A percentile compares a stretch with the other conserved stretches of the same genome.
Evolutionary conservation across 2,329 filamentous ascomycete species (phyloP).

Genomic region (Cadophora sp.): DNA sequence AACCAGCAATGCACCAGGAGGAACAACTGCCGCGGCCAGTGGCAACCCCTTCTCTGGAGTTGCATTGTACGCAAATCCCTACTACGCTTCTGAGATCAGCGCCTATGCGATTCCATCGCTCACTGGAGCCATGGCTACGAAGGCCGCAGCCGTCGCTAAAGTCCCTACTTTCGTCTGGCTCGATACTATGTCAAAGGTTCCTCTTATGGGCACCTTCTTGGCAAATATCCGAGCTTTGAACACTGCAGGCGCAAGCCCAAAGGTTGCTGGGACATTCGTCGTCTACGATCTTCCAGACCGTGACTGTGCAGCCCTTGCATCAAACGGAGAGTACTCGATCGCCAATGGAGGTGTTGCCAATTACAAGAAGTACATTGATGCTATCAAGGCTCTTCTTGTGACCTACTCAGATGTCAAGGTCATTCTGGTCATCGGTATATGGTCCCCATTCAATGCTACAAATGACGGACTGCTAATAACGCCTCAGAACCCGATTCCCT

Average conservation of each 20-base stretch:
- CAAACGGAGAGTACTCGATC: constrained; percentile 66
- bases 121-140: constrained; percentile 59
- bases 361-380: constrained; percentile 61
- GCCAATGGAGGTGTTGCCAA: constrained; percentile 55
- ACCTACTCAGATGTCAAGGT: constrained; percentile 57
- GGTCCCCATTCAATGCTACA: not conserved
- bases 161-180: constrained; percentile 60
- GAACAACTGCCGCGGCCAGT: not conserved
- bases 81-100: constrained; percentile 59
- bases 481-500: constrained; percentile 63
- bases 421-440: constrained; percentile 56
- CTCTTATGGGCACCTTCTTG: constrained; percentile 54
- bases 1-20: constrained; percentile 5
- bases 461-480: constrained; percentile 18
- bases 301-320: constrained; percentile 67
- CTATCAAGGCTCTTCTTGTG: constrained; percentile 58
- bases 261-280: constrained; percentile 58
- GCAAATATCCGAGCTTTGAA: constrained; percentile 55
- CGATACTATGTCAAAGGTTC: constrained; percentile 56
- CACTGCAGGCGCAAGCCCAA: constrained; percentile 53
- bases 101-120: constrained; percentile 67
- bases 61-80: constrained; percentile 56
- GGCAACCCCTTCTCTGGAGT: constrained; percentile 60
- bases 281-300: constrained; percentile 69
- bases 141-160: constrained; percentile 53